Conservation (phyloP, 306 rosid species). For the Acacia melanoxylon region DNA sequence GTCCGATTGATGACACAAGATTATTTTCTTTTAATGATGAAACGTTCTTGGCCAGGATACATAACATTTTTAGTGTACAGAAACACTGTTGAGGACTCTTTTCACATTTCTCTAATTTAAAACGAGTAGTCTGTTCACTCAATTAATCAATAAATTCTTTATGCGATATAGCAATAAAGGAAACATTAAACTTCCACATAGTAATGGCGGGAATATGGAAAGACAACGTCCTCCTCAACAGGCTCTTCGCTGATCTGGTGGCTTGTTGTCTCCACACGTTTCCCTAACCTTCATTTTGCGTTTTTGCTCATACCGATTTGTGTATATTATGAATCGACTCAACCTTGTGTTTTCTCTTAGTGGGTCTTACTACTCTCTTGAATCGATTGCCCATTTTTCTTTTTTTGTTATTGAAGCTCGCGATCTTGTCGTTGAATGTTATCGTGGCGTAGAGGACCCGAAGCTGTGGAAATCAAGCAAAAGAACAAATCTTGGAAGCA, state of each 20-base stretch:
- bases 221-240: neutral
- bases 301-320: neutral
- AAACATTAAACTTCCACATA: neutral
- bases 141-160: too few species aligned
- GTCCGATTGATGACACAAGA: neutral
- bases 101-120: neutral
- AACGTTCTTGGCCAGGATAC: neutral
- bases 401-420: conserved; percentile 21
- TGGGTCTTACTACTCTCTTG: neutral
- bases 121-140: neutral
- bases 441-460: conserved; percentile 41
- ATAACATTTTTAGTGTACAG: neutral
- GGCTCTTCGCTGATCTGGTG: neutral
- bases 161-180: neutral
- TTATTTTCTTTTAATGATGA: neutral
- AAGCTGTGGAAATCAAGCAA: conserved; percentile 49
- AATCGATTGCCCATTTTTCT: conserved; percentile 1
- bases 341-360: too few species aligned
- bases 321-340: neutral
- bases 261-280: neutral
- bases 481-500: conserved; percentile 35
- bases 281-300: neutral
- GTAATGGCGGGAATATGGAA: neutral
- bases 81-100: neutral
- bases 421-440: conserved; percentile 18